phyloP scores from a whole-genome alignment of 805 yeast genomes.

The Schwanniomyces yamadae region DNA sequence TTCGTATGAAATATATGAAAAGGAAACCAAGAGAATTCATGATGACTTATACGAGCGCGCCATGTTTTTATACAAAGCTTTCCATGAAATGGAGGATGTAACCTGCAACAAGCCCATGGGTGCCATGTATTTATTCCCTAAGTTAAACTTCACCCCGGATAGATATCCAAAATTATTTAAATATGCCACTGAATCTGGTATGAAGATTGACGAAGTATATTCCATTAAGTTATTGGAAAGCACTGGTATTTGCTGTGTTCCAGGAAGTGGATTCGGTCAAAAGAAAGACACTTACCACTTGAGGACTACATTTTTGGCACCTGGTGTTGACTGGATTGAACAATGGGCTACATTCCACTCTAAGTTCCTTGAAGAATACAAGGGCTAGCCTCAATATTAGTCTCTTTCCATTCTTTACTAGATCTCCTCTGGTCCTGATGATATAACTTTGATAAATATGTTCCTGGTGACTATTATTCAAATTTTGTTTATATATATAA shows the following conservation, averaged over 20 bases:
- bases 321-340: slow-evolving; percentile 86
- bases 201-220: slow-evolving; percentile 83
- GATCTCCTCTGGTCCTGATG: no score
- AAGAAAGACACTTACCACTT: slow-evolving; percentile 84
- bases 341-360: slow-evolving; percentile 79
- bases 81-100: slow-evolving; percentile 75
- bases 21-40: slow-evolving; percentile 64
- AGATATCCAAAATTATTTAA: slow-evolving; percentile 53
- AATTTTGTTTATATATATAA: no score
- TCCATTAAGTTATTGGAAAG: slow-evolving; percentile 77
- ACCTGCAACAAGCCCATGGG: slow-evolving; percentile 90
- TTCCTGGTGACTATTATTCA: no score
- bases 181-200: slow-evolving; percentile 54
- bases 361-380: slow-evolving; percentile 61
- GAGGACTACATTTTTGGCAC: slow-evolving; percentile 95
- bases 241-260: slow-evolving; percentile 96
- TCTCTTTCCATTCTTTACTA: no score
- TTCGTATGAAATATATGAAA: slow-evolving; percentile 63
- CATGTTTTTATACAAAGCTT: slow-evolving; percentile 61
- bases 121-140: slow-evolving; percentile 96
- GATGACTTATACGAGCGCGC: slow-evolving; percentile 65
- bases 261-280: slow-evolving; percentile 98
- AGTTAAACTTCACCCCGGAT: slow-evolving; percentile 52
- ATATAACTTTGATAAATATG: no score
- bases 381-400: no score